A percentile compares a stretch with the other conserved stretches of the same genome.
These are phyloP conservation scores for Boehmeria nivea DNA, from an alignment of 306 rosid species.

Conservation along the genomic window DNA sequence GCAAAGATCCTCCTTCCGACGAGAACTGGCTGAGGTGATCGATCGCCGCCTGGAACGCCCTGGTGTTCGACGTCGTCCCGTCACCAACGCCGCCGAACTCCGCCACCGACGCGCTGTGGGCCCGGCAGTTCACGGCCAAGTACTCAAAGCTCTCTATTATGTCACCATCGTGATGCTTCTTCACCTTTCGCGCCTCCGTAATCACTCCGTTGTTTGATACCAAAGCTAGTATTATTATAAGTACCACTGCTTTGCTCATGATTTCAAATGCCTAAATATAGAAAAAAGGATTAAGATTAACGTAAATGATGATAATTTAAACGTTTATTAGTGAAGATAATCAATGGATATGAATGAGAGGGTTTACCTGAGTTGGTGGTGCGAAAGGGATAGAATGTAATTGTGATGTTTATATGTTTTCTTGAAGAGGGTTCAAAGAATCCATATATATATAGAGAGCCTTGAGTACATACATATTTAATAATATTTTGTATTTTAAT, in stretches of 20 bases:
- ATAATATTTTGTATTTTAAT: not conserved
- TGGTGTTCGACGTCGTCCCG: slow-evolving; percentile 62
- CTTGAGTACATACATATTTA: not conserved
- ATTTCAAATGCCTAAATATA: slow-evolving; percentile 7
- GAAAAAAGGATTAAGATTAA: too few species aligned
- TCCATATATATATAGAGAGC: not conserved
- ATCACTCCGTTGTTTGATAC: slow-evolving; percentile 25
- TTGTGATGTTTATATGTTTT: slow-evolving; percentile 4
- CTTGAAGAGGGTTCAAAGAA: slow-evolving; percentile 7
- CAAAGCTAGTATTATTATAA: not conserved
- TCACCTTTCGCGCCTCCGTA: slow-evolving; percentile 38
- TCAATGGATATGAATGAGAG: too few species aligned
- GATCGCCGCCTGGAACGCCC: slow-evolving; percentile 60
- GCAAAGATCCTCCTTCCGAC: slow-evolving; percentile 52
- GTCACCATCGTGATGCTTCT: not conserved
- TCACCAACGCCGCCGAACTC: slow-evolving; percentile 87
- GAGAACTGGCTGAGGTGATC: slow-evolving; percentile 40
- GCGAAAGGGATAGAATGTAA: too few species aligned
- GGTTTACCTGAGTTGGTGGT: slow-evolving; percentile 16
- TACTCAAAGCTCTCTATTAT: slow-evolving; percentile 32
- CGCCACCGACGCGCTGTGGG: slow-evolving; percentile 52
- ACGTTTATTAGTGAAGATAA: too few species aligned
- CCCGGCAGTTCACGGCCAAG: slow-evolving; percentile 58
- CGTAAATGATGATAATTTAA: too few species aligned
- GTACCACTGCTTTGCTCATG: too few species aligned